Conservation (phyloP, 371 early-diverging fungal species). For the Mucor lusitanicus region DNA sequence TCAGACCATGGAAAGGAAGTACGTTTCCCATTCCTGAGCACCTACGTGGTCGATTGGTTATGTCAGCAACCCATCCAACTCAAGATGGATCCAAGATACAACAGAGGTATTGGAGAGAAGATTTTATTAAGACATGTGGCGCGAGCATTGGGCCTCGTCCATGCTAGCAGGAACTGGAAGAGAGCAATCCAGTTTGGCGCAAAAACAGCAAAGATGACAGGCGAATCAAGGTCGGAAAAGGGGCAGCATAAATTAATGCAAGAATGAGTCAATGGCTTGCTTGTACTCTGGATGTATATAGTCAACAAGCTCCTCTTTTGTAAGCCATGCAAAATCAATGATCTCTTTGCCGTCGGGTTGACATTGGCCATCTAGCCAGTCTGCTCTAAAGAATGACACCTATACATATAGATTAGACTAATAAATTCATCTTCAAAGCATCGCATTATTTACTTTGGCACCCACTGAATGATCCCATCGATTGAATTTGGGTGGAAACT, state of each 20-base stretch:
- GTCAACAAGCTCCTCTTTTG: slow-evolving; percentile 70
- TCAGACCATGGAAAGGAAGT: slow-evolving; percentile 89
- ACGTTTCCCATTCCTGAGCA: slow-evolving; percentile 88
- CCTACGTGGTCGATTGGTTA: slow-evolving; percentile 69
- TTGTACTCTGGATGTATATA: slow-evolving; percentile 43
- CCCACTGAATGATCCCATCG: slow-evolving; percentile 24
- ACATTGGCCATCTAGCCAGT: slow-evolving; percentile 52
- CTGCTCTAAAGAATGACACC: slow-evolving; percentile 38
- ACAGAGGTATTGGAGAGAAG: slow-evolving; percentile 90
- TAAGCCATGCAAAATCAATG: slow-evolving; percentile 86
- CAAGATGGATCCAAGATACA: slow-evolving; percentile 82
- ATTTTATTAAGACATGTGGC: slow-evolving; percentile 76
- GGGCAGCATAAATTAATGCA: slow-evolving; percentile 55
- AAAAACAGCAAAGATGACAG: slow-evolving; percentile 91
- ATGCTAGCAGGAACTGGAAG: slow-evolving; percentile 72
- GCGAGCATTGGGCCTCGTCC: slow-evolving; percentile 52
- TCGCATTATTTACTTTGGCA: slow-evolving; percentile 38
- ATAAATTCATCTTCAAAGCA: too few relatives aligned
- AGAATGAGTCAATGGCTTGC: slow-evolving; percentile 13
- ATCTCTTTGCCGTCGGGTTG: slow-evolving; percentile 58
- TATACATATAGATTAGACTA: slow-evolving; percentile 10
- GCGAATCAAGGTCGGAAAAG: slow-evolving; percentile 57
- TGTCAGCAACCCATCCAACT: slow-evolving; percentile 71
- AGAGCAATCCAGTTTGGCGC: slow-evolving; percentile 98
- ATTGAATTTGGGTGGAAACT: slow-evolving; percentile 42